Conservation (phyloP, 2,329 filamentous ascomycete species). For the Alternaria burnsii region DNA sequence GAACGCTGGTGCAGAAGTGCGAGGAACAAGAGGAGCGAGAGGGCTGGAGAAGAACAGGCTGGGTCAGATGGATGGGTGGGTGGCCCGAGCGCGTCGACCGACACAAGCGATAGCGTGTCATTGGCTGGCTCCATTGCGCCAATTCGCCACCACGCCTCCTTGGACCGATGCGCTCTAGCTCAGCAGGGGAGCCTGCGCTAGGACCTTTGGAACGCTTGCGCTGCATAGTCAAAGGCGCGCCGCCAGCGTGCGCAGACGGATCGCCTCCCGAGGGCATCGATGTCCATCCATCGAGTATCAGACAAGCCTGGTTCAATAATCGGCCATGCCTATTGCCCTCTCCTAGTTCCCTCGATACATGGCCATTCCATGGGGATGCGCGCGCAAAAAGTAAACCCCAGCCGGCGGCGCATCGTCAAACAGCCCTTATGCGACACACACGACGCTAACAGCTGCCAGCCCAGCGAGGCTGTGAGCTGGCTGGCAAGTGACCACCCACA, state of each 20-base stretch:
- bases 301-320: not conserved
- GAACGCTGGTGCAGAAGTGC: conserved; percentile 27
- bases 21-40: conserved; percentile 25
- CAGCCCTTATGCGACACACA: conserved; percentile 33
- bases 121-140: conserved; percentile 1
- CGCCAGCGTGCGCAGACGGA: conserved; percentile 10
- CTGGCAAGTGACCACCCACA: conserved; percentile 31
- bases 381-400: conserved; percentile 4
- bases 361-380: not conserved
- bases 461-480: conserved; percentile 35
- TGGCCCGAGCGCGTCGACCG: conserved; percentile 5
- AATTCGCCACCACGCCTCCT: conserved; percentile 15
- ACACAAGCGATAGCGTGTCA: conserved; percentile 9
- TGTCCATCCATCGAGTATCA: conserved; percentile 9
- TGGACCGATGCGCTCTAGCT: conserved; percentile 9
- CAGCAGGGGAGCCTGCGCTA: conserved; percentile 7
- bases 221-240: conserved; percentile 13
- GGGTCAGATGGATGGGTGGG: conserved; percentile 21
- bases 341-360: not conserved
- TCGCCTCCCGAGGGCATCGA: conserved; percentile 4
- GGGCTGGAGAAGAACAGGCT: conserved; percentile 19
- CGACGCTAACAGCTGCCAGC: conserved; percentile 34
- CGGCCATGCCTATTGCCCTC: not conserved
- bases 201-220: conserved; percentile 7
- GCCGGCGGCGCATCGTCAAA: conserved; percentile 36